Evolutionary conservation across 169 alveolate genomes (phyloP), one percentile per base, ranked within the genome.

Genomic region (Plasmodium fragile): DNA sequence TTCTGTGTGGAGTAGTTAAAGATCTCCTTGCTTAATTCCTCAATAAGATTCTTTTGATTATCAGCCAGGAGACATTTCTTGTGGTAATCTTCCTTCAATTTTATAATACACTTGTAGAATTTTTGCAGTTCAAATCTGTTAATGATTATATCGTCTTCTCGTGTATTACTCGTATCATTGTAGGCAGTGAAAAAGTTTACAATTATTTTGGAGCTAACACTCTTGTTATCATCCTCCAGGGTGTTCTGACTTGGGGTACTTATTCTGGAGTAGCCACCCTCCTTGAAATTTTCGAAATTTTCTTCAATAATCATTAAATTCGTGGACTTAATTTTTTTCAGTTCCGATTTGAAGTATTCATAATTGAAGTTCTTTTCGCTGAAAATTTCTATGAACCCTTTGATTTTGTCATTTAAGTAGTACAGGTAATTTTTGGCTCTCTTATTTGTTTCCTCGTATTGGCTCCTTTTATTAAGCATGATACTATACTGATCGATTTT

Each of bases 221-320:
- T 87, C 16, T 41, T 82, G 73, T 34, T 55, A 59, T 78, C 89
- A 16, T 78, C 93, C 32, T 87, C 83, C 69, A 53, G 13, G 39
- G 83, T 30, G 53, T 77, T 4, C 18, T 85, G 52, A 52, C 85
- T 59, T 4, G 72, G 73, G 18, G 92, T 81, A 18, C 43, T 28
- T 11, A 32, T 8, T 39, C 36, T 53, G 65, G 69, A 32, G 22
- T 55, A 2, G 32, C 22, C 59, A 49, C 69, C 10, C n/a, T 82
- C 72, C 30, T 18, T 59, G 25, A 36, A 13, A 25, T 34, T 32
- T n/a, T 77, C 78, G 22, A 87, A 87, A 79, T 77, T 77, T 39
- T 87, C 93, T 39, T 87, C 55, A 36, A 87, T 87, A 75, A 87
- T 65, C 93, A 87, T 78, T 43, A 87, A 87, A 87, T 87, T 87